Evolutionary conservation across 441 rosid genomes (phyloP), one percentile per base, ranked within the genome.

Genomic region (Euphorbia celastroides): DNA sequence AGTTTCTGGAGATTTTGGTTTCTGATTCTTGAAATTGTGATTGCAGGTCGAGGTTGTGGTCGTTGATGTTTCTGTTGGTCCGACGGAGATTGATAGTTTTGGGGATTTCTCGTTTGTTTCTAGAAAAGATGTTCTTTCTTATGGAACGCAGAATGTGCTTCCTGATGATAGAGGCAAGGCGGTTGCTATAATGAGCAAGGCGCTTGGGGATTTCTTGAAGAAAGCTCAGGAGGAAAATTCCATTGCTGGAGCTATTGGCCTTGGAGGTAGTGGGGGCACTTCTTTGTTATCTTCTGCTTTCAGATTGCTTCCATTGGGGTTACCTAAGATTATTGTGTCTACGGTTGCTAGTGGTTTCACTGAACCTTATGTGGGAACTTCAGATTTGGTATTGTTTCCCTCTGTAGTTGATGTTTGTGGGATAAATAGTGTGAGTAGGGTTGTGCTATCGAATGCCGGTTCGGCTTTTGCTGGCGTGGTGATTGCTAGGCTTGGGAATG

Each of bases 401-500:
- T 90, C 96, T 1, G 80, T 93, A 4, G 97, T 93, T 63, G 98
- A 93, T 82, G 85, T 93, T 0, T 90, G 90, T 65, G 97, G 97
- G 66, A 77, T 93, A 78, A 90, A 93, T 73, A 85, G 88, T 70
- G 95, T 93, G 66, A 93, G 98, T 66, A 82, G 86, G 66, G 76
- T 79, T 64, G 86, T 93, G 32, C 82, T 93, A 11, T 84, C 92
- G 11, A 93, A 93, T 76, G 95, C 96, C 26, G 98, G 80, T 1
- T 84, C 95, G 76, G 91, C 98, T 78, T 87, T 93, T 58, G 81
- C 93, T 31, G 97, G 98, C 60, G 90, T 93, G 97, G 97, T 87
- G 62, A 52, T 76, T 0, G 92, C 91, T 68, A 76, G 77, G 76
- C 76, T 92, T 62, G 75, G 60, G 58, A 72, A 36, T 54, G 60